These are phyloP conservation scores for Penicillium sp. DNA, from an alignment of 2,329 filamentous ascomycete genomes.

Conservation along the genomic window DNA sequence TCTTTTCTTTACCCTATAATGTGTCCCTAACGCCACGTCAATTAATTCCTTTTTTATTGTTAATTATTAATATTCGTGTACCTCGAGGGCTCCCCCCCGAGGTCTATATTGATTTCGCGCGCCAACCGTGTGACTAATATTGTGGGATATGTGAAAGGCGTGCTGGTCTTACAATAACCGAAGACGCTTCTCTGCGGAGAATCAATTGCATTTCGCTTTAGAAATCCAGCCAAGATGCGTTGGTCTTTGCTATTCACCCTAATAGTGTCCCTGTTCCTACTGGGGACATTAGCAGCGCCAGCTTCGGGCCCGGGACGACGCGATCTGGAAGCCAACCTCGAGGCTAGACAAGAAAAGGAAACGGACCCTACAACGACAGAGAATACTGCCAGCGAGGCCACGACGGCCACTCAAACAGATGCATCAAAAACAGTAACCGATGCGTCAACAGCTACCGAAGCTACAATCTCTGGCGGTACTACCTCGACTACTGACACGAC, in stretches of 20 bases:
- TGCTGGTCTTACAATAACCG: not conserved
- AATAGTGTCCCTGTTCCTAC: constrained; percentile 13
- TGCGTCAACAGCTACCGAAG: constrained; percentile 11
- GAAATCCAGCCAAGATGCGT: constrained; percentile 17
- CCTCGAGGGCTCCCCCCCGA: not conserved
- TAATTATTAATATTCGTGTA: constrained; percentile 1
- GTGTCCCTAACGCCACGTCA: constrained; percentile 7
- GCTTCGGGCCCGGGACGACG: constrained; percentile 1
- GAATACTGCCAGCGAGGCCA: constrained; percentile 2
- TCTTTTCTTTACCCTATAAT: constrained; percentile 5
- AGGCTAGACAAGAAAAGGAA: not conserved
- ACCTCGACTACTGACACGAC: not conserved
- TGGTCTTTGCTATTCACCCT: constrained; percentile 14
- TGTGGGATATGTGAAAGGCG: constrained; percentile 5
- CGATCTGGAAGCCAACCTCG: constrained; percentile 3
- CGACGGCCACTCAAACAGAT: constrained; percentile 12
- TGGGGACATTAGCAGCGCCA: constrained; percentile 20
- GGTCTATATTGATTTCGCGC: not conserved
- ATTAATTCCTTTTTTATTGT: not conserved
- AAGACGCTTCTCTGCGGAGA: not conserved
- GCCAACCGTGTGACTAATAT: not conserved
- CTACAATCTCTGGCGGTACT: constrained; percentile 11
- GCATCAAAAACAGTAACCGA: constrained; percentile 16
- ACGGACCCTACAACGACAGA: constrained; percentile 7
- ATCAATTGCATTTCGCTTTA: not conserved